Percentiles rank a stretch among this genome's conserved stretches.
Evolutionary conservation across 2,329 filamentous ascomycete species (phyloP).

Genomic region (Arthrobotrys sphaeroides): DNA sequence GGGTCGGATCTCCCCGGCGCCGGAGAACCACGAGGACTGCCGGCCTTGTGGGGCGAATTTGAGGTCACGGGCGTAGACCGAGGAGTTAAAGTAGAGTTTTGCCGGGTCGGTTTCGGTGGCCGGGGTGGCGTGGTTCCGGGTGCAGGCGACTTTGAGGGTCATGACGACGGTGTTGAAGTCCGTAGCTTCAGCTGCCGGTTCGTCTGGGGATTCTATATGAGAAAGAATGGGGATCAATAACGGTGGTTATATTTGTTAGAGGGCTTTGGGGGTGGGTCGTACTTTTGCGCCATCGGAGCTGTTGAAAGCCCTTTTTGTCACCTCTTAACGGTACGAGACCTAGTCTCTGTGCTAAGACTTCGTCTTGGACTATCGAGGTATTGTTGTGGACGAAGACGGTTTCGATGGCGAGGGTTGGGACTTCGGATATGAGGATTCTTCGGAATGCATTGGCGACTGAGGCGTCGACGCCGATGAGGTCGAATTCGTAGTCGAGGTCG

Average conservation of each 20-base stretch:
- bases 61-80: conserved; percentile 81
- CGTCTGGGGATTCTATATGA: conserved; percentile 38
- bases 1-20: conserved; percentile 72
- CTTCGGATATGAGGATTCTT: conserved; percentile 92
- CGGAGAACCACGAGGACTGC: conserved; percentile 74
- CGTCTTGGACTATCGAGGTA: conserved; percentile 96
- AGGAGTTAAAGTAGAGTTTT: conserved; percentile 85
- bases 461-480: conserved; percentile 88
- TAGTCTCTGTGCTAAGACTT: conserved; percentile 89
- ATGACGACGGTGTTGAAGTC: conserved; percentile 91
- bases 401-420: conserved; percentile 93
- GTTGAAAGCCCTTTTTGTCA: conserved; percentile 75
- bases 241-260: not conserved
- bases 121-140: conserved; percentile 76
- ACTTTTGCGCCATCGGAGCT: conserved; percentile 60
- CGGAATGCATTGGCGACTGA: conserved; percentile 96
- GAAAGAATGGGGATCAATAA: not conserved
- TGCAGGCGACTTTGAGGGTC: conserved; percentile 80
- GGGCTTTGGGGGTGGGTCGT: not conserved
- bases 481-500: conserved; percentile 82
- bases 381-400: conserved; percentile 94
- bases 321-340: conserved; percentile 91
- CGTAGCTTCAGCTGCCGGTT: conserved; percentile 65
- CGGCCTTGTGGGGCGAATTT: conserved; percentile 78
- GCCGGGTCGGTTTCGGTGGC: conserved; percentile 79